Conservation (phyloP, 352 stramenopile genomes). For the Phytophthora rubi region DNA sequence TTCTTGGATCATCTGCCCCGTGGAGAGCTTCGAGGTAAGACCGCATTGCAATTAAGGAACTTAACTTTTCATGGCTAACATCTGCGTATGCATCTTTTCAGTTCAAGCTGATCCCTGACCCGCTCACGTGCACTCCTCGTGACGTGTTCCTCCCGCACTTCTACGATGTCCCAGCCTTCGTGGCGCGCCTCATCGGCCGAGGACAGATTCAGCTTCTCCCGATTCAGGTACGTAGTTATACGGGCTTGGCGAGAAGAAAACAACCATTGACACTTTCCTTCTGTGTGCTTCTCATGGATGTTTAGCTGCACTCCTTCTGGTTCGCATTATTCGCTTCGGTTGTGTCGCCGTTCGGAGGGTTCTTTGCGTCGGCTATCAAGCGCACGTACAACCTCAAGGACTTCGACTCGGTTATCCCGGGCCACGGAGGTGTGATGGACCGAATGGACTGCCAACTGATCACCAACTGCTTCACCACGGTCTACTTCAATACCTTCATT, state of each 20-base stretch:
- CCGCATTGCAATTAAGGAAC: neutral
- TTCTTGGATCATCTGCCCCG: conserved; percentile 95
- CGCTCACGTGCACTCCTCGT: conserved; percentile 66
- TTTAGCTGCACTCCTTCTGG: conserved; percentile 95
- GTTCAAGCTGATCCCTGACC: conserved; percentile 72
- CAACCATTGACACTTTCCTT: neutral
- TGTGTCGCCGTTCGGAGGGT: conserved; percentile 99
- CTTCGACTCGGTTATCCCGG: conserved; percentile 98
- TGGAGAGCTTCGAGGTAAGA: conserved; percentile 75
- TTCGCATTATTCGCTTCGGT: conserved; percentile 97
- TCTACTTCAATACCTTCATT: conserved; percentile 99
- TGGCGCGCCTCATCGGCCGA: conserved; percentile 81
- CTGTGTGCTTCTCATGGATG: conserved; percentile 3
- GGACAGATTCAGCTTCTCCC: conserved; percentile 87
- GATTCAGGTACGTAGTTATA: conserved; percentile 63
- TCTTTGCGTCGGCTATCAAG: conserved; percentile 99
- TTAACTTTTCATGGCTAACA: neutral
- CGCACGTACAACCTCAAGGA: conserved; percentile 99
- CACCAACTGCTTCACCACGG: conserved; percentile 94
- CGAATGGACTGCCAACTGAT: conserved; percentile 98
- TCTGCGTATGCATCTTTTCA: neutral
- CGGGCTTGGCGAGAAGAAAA: neutral
- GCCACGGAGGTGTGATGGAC: conserved; percentile 97
- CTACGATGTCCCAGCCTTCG: conserved; percentile 72
- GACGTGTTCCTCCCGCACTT: conserved; percentile 66